Evolutionary conservation across 768 basidiomycete genomes (phyloP), one percentile per base, ranked within the genome.

Genomic region (Rhizopogon salebrosus): DNA sequence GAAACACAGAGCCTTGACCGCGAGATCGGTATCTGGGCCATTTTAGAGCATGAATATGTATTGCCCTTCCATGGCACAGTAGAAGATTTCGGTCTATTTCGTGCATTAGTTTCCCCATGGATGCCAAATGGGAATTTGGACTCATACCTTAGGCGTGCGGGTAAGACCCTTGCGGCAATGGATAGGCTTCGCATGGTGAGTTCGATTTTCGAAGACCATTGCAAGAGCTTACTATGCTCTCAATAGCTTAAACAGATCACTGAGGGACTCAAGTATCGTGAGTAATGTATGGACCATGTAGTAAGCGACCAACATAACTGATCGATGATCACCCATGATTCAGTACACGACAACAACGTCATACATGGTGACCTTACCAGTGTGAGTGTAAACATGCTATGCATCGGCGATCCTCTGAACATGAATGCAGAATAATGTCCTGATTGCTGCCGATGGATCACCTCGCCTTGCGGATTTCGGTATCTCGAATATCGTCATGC

Each of bases 71-170:
- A 65, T 49, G 74, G 74, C 16, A 69, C 64, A 2, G 64, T 65
- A 22, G 65, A 67, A 9, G 67, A 67, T 39, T 73, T 74, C 52
- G 73, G 73, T 14, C 68, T 62, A 18, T 72, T 49, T 26, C 40
- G 41, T 14, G 65, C 70, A 7, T 68, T 75, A 67, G 73, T 75
- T 4, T 74, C 73, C 43, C 73, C 74, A 16, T 75, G 74, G 74
- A 57, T 70, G 50, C 67, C 72, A 36, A 65, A 74, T 37, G 74
- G 74, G n/a, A 72, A 65, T 55, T 63, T 72, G 9, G 68, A 63
- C 45, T 70, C 66, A 49, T 72, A 74, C 54, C 63, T 75, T 58
- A 69, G 70, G 43, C 57, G 60, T 23, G 65, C 54, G 53, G 72
- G 70, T 8, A 70, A 73, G 53, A 65, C 71, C 24, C 52, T 75